phyloP scores from a whole-genome alignment of 441 rosid genomes.

The Sinapis alba region DNA sequence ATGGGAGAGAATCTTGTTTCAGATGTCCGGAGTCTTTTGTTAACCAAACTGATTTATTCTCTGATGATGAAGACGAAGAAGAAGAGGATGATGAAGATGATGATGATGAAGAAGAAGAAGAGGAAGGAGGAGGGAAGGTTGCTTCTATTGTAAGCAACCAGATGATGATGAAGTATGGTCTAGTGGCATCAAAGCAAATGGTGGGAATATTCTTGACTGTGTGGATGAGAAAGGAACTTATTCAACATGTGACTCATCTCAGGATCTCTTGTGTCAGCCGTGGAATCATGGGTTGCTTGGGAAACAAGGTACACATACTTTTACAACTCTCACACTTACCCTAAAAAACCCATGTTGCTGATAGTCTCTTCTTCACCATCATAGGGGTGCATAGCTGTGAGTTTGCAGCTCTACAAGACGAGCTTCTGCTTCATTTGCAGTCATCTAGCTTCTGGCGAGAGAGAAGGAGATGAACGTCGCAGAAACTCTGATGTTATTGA shows the following conservation, averaged over 20 bases:
- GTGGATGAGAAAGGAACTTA: slow-evolving; percentile 72
- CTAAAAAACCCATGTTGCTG: slow-evolving; percentile 5
- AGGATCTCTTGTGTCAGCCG: slow-evolving; percentile 59
- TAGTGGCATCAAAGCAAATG: slow-evolving; percentile 75
- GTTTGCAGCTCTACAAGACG: slow-evolving; percentile 63
- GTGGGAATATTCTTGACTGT: slow-evolving; percentile 75
- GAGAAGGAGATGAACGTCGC: slow-evolving; percentile 67
- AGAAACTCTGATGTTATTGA: slow-evolving; percentile 59
- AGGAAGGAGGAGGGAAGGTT: slow-evolving; percentile 40
- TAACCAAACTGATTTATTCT: slow-evolving; percentile 56
- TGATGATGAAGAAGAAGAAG: slow-evolving; percentile 27
- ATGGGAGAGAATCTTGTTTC: slow-evolving; percentile 62
- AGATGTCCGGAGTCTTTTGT: slow-evolving; percentile 55
- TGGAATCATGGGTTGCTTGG: slow-evolving; percentile 70
- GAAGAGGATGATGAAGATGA: slow-evolving; percentile 37
- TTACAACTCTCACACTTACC: slow-evolving; percentile 1
- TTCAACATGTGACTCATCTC: slow-evolving; percentile 61
- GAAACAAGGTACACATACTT: slow-evolving; percentile 55
- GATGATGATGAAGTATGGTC: slow-evolving; percentile 54
- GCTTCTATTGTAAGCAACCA: slow-evolving; percentile 39
- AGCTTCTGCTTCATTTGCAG: slow-evolving; percentile 66
- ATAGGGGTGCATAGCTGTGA: slow-evolving; percentile 76
- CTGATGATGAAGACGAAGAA: slow-evolving; percentile 64
- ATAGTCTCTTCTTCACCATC: background rate
- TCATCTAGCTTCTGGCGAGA: slow-evolving; percentile 72